phyloP scores from a whole-genome alignment of 768 basidiomycete genomes.

The Mycena epipterygia region DNA sequence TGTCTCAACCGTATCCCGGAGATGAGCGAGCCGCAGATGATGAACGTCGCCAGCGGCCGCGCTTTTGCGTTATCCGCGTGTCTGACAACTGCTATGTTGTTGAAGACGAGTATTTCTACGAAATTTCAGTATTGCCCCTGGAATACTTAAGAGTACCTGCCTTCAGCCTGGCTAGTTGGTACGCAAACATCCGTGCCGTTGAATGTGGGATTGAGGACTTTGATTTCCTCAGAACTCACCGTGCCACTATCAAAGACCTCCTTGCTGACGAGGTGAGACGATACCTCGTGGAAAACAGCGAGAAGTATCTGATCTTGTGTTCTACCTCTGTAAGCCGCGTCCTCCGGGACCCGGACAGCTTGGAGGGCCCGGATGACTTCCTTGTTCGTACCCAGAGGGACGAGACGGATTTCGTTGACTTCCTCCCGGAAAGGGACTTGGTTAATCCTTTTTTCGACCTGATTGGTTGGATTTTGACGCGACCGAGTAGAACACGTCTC shows the following conservation, averaged over 20 bases:
- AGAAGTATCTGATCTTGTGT: no score
- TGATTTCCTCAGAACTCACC: no score
- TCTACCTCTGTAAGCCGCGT: no score
- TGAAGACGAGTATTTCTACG: background rate
- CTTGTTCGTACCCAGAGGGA: no score
- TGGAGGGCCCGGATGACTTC: no score
- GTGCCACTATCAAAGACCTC: no score
- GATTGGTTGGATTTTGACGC: background rate
- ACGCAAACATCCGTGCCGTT: background rate
- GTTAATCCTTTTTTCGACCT: background rate
- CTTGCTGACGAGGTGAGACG: no score
- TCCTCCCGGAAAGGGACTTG: no score
- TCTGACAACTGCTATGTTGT: background rate
- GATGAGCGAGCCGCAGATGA: background rate
- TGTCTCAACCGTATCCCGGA: constrained; percentile 7
- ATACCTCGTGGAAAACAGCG: no score
- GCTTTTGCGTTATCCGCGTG: background rate
- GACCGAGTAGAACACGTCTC: no score
- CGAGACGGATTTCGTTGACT: background rate
- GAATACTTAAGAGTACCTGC: background rate
- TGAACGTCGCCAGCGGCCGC: background rate
- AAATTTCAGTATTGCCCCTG: background rate
- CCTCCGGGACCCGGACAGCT: no score
- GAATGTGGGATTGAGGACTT: background rate
- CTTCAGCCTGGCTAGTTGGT: background rate